Base-by-base conservation (phyloP, 2,329 filamentous ascomycete genomes). In the Alternaria tenuissima region DNA sequence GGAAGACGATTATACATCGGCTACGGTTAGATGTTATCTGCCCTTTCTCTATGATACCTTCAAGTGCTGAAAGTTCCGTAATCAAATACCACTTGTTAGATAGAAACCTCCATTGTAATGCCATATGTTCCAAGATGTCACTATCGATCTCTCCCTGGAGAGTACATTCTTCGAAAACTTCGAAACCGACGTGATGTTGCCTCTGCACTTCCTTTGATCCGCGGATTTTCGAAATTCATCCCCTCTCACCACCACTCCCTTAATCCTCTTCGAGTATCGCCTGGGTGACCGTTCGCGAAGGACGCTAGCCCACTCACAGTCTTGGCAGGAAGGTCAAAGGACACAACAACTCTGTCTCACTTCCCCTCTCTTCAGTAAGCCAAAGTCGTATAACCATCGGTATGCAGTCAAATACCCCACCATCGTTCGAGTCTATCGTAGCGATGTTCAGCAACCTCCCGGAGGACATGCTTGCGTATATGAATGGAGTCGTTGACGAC, bases 341-440 rank as follows among this genome's bases (percentile, higher is more conserved):
- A 11, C n/a, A 48, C 44, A 34, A 48, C 44, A 48, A 48, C 44
- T 14, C 44, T 34, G 28, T 48, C 28, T 32, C 44, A 32, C 44
- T 48, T 48, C 44, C 18, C 12, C 28, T 48, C 44, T 20, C n/a
- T 20, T 34, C 16, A 48, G 28, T 4, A 38, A 14, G 7, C 20
- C 32, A 51, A 18, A 12, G 20, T n/a, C 32, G 7, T 30, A 44
- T n/a, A 9, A 46, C 3, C 14, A 38, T 36, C 52, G 22, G 11
- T n/a, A 55, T 55, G 52, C n/a, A 14, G 11, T 39, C 7, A 20
- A 16, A 20, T 18, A 32, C 36, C 14, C 43, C 52, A 8, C 41
- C 34, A 8, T 14, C 41, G 3, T 41, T 38, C 16, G 28, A 16
- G 0, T n/a, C 22, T 20, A 30, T 46, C 4, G 7, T 12, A 18